These are phyloP conservation scores for Eucalyptus pauciflora DNA, from an alignment of 345 rosid species.

Conservation along the genomic window DNA sequence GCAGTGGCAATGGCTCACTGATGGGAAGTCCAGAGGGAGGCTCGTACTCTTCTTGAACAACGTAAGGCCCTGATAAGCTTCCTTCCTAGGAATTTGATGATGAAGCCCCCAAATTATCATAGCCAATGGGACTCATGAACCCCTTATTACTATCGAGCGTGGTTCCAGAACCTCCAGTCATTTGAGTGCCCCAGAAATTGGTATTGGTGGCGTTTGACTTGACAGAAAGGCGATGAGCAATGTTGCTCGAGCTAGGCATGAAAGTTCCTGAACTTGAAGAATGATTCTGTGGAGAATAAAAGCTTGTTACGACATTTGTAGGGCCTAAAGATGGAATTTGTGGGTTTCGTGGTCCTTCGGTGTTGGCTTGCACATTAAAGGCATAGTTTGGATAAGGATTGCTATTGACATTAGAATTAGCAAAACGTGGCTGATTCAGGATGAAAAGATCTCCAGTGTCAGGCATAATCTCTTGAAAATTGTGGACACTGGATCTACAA, in stretches of 20 bases:
- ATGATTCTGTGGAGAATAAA: neutral
- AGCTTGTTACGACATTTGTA: neutral
- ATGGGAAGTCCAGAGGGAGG: neutral
- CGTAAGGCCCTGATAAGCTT: neutral
- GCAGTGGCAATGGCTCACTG: too few relatives aligned
- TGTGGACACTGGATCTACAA: too few relatives aligned
- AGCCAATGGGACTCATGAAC: too few relatives aligned
- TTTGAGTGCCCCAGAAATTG: neutral
- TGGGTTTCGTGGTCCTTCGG: neutral
- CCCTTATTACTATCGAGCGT: neutral
- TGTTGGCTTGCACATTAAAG: neutral
- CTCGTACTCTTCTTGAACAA: neutral
- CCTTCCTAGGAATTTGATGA: neutral
- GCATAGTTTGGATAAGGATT: too few relatives aligned
- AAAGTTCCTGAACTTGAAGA: neutral
- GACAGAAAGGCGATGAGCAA: neutral
- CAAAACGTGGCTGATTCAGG: too few relatives aligned
- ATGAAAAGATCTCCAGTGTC: too few relatives aligned
- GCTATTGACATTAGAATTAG: too few relatives aligned
- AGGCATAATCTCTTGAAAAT: too few relatives aligned
- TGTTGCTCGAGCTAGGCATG: neutral
- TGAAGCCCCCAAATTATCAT: neutral
- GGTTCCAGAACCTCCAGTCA: neutral
- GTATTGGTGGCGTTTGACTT: neutral
- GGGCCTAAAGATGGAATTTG: neutral